Evolutionary conservation across 768 basidiomycete genomes (phyloP).

Genomic region (Amyloporia xantha): DNA sequence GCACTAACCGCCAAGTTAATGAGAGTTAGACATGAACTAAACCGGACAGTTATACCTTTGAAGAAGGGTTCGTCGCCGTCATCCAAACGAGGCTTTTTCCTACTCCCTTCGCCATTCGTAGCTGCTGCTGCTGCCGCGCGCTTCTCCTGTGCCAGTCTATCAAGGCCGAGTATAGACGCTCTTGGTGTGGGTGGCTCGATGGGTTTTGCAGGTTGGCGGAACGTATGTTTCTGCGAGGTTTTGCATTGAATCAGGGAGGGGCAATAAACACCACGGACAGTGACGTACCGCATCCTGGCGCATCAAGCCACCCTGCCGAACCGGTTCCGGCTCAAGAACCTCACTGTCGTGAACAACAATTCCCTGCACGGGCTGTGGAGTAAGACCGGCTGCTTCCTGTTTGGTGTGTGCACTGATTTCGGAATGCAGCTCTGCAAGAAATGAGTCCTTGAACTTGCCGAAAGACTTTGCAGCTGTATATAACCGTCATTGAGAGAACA

Average conservation of each 20-base stretch:
- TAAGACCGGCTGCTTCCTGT: conserved; percentile 49
- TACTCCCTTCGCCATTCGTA: conserved; percentile 41
- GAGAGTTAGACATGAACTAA: background rate
- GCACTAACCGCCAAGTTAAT: conserved; percentile 46
- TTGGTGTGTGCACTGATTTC: conserved; percentile 70
- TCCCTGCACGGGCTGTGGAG: conserved; percentile 55
- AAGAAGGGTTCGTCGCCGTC: conserved; percentile 66
- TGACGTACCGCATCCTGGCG: conserved; percentile 53
- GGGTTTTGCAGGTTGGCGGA: conserved; percentile 66
- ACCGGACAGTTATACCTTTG: conserved; percentile 55
- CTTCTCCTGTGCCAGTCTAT: conserved; percentile 86
- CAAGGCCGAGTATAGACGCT: conserved; percentile 78
- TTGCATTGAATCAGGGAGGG: too few relatives aligned
- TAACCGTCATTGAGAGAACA: too few relatives aligned
- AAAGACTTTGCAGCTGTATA: conserved; percentile 76
- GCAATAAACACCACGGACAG: too few relatives aligned
- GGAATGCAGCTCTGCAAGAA: conserved; percentile 70
- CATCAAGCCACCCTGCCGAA: conserved; percentile 74
- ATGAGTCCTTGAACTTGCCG: conserved; percentile 79
- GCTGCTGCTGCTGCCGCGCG: conserved; percentile 48
- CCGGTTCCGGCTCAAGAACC: conserved; percentile 73
- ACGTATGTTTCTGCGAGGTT: conserved; percentile 63
- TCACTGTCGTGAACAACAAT: conserved; percentile 78
- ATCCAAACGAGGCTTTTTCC: conserved; percentile 60
- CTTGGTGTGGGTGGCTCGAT: conserved; percentile 74